phyloP scores from a whole-genome alignment of 257 asterid species.

The Nicotiana paniculata region DNA sequence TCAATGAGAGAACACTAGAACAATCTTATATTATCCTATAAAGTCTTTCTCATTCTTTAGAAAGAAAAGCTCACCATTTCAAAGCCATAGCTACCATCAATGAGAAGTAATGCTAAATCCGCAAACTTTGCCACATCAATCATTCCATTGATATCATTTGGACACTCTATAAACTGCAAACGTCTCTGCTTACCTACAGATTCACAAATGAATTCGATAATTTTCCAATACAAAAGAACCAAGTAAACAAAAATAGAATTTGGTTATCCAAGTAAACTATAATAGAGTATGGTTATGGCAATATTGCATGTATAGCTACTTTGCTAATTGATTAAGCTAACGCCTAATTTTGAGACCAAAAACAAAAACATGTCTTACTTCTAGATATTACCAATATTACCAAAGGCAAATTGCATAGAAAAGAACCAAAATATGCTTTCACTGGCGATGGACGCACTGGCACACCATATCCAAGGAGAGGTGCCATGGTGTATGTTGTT shows the following conservation, averaged over 20 bases:
- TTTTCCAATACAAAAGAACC: background rate
- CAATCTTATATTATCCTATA: background rate
- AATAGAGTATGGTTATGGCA: background rate
- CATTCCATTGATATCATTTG: constrained; percentile 97
- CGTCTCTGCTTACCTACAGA: constrained; percentile 79
- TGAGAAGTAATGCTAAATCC: constrained; percentile 88
- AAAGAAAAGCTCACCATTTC: constrained; percentile 68
- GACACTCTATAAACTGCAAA: constrained; percentile 96
- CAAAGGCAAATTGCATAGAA: background rate
- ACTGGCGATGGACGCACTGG: no score
- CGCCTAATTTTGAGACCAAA: background rate
- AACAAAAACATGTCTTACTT: background rate
- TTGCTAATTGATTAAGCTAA: background rate
- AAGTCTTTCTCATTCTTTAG: background rate
- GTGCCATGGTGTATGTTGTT: no score
- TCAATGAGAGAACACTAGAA: background rate
- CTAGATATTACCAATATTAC: background rate
- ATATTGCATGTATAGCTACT: background rate
- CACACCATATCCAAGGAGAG: no score
- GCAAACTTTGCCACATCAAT: constrained; percentile 95
- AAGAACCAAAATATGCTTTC: background rate
- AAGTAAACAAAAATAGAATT: background rate
- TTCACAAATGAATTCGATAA: constrained; percentile 4
- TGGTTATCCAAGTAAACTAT: background rate
- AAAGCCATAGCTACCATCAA: constrained; percentile 98